These are phyloP conservation scores for Galerina sulciceps DNA, from an alignment of 768 basidiomycete species.

Conservation along the genomic window DNA sequence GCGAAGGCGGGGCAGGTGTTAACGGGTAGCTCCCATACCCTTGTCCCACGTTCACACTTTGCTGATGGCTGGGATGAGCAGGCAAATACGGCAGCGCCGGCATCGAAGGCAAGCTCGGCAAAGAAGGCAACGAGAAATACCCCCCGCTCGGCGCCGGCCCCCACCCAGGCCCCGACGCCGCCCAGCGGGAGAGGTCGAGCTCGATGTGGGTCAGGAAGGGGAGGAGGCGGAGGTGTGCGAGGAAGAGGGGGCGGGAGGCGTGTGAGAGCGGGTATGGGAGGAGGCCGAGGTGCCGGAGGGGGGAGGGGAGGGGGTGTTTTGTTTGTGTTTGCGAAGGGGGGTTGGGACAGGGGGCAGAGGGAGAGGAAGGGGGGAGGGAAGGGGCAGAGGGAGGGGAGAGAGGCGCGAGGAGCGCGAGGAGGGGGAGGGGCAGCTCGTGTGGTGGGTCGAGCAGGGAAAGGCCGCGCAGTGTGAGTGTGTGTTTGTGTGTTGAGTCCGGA, in stretches of 20 bases:
- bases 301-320: not conserved
- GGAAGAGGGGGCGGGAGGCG: conserved; percentile 7
- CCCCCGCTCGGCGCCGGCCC: not conserved
- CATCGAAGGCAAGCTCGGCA: not conserved
- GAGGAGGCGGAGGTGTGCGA: conserved; percentile 28
- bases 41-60: no score
- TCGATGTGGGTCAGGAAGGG: conserved; percentile 34
- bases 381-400: conserved; percentile 30
- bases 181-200: conserved; percentile 36
- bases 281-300: not conserved
- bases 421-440: not conserved
- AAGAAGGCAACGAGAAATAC: not conserved
- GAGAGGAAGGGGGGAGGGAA: not conserved
- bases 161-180: not conserved
- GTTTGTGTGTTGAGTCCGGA: no score
- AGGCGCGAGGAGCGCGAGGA: conserved; percentile 29
- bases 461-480: not conserved
- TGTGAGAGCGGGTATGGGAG: not conserved
- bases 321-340: not conserved
- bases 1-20: not conserved
- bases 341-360: not conserved
- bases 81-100: not conserved
- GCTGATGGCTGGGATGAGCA: no score
- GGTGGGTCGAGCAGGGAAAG: not conserved
- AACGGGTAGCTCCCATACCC: no score